Base-by-base conservation (phyloP, 495 filamentous ascomycete species). In the Penicillium samsonianum region DNA sequence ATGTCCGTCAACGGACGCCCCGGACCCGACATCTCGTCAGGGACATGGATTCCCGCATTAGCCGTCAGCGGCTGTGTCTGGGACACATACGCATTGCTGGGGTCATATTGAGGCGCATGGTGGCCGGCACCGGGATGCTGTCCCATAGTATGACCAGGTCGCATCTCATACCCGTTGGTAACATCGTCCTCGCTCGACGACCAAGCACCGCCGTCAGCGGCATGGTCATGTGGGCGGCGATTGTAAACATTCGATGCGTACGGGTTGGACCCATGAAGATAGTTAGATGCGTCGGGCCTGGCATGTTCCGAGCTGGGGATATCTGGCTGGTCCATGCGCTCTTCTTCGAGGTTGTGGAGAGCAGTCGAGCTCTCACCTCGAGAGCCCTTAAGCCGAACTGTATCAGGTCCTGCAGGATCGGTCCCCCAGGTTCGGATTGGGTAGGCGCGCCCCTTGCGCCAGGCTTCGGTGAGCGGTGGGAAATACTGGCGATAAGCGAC, bases 361-460 rank as follows among this genome's bases (percentile, higher is more conserved):
- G 72, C 64, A 16, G 60, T 55, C 9, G 61, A 61, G 47, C 70
- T 74, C 7, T 76, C 71, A 22, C 50, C 55, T 3, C 62, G 28
- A 4, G 49, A 22, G 8, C 50, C 19, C 17, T 31, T 23, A 20
- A 54, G 41, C n/a, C 63, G 44, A 7, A 52, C 51, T 2, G 59
- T 51, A 26, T 55, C 17, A 1, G 76, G 75, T 12, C 59, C 49
- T 2, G 62, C 54, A 4, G 76, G 74, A 2, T 75, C 72, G 3
- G 68, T 70, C 3, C 80, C 84, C 84, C 84, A 87, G 26, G 74
- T 76, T 17, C 84, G 78, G 55, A 86, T 86, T 3, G 84, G 80
- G 58, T 84, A 82, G 35, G 84, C 84, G 3, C 84, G 78, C 7
- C 84, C 84, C 61, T 87, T 87, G 52, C 73, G 76, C 79, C 78